These are phyloP conservation scores for Phytophthora multivora DNA, from an alignment of 352 stramenopile species.

Conservation along the genomic window DNA sequence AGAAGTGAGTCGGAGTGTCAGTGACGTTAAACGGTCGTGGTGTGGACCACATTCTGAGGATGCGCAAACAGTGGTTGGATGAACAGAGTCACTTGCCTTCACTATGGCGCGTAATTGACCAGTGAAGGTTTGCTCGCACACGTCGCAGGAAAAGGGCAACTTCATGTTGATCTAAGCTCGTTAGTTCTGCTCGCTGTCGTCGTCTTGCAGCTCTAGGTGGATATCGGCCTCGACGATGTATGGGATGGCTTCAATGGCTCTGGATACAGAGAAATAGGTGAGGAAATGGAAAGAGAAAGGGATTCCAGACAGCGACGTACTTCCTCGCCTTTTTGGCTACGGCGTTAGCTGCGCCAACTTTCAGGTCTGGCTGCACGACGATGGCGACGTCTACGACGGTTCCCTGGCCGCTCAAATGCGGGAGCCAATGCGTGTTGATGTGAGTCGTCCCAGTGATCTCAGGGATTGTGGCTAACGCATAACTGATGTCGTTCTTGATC, in stretches of 20 bases:
- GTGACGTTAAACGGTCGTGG: constrained; percentile 3
- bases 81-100: constrained; percentile 6
- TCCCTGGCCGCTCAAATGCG: constrained; percentile 59
- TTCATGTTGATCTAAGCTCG: background rate
- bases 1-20: constrained; percentile 6
- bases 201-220: constrained; percentile 80
- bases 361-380: constrained; percentile 73
- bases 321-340: constrained; percentile 76
- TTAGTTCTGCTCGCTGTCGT: constrained; percentile 36
- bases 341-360: constrained; percentile 71
- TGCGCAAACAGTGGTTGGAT: constrained; percentile 17
- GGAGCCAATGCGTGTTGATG: constrained; percentile 84
- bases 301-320: constrained; percentile 34
- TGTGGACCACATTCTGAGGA: constrained; percentile 11
- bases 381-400: constrained; percentile 83
- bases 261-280: constrained; percentile 16
- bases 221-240: constrained; percentile 85
- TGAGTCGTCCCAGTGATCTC: constrained; percentile 78
- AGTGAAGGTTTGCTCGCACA: constrained; percentile 21
- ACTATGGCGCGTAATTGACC: constrained; percentile 5
- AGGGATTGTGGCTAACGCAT: constrained; percentile 62
- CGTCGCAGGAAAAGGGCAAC: constrained; percentile 25
- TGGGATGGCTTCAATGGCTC: constrained; percentile 77
- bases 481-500: constrained; percentile 73
- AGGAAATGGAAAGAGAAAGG: background rate